Evolutionary conservation across 2,329 filamentous ascomycete genomes (phyloP).

Genomic region (Aspergillus sergii): DNA sequence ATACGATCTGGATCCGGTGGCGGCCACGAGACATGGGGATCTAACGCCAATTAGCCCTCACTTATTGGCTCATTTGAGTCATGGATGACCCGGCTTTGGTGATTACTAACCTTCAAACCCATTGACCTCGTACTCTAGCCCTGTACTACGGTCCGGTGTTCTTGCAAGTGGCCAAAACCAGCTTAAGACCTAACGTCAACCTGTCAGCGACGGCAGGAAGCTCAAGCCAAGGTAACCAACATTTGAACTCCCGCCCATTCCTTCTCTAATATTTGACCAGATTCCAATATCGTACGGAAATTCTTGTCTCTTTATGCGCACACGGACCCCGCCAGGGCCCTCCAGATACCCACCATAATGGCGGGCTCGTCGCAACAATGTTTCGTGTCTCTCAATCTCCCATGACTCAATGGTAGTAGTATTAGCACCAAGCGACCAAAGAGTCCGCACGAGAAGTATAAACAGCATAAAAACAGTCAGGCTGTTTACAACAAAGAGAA

Average conservation of each 20-base stretch:
- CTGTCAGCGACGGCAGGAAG: neutral
- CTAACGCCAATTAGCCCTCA: constrained; percentile 23
- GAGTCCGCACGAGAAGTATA: constrained; percentile 56
- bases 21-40: constrained; percentile 46
- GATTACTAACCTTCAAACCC: constrained; percentile 57
- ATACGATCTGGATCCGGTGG: constrained; percentile 55
- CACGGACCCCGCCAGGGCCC: constrained; percentile 57
- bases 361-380: constrained; percentile 48
- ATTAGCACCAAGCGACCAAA: constrained; percentile 60
- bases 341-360: constrained; percentile 61
- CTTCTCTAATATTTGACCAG: constrained; percentile 60
- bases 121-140: constrained; percentile 59
- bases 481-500: constrained; percentile 57
- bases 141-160: constrained; percentile 51
- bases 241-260: constrained; percentile 59
- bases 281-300: constrained; percentile 69
- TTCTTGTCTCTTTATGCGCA: constrained; percentile 61
- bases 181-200: constrained; percentile 43
- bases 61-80: neutral
- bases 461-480: constrained; percentile 58
- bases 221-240: constrained; percentile 25
- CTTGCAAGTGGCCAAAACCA: constrained; percentile 65
- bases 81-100: neutral
- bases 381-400: constrained; percentile 57
- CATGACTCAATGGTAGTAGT: constrained; percentile 67